phyloP scores from a whole-genome alignment of 805 yeast species.

The Debaryomyces tyrocola region DNA sequence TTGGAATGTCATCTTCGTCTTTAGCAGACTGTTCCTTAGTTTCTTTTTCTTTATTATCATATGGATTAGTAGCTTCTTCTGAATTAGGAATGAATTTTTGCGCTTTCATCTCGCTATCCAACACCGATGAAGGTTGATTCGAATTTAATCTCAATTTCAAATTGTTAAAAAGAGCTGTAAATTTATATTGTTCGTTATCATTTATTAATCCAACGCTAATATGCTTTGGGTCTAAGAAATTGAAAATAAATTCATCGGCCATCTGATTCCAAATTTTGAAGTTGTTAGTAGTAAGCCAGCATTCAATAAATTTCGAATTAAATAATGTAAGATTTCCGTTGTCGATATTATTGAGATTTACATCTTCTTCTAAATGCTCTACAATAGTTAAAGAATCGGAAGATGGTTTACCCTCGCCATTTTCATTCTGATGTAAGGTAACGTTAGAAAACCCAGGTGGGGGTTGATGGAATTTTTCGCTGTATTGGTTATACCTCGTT shows the following conservation, averaged over 20 bases:
- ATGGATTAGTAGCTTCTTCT: slow-evolving; percentile 1
- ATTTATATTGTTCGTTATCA: slow-evolving; percentile 16
- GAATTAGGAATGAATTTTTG: slow-evolving; percentile 18
- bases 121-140: slow-evolving; percentile 3
- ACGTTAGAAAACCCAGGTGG: slow-evolving; percentile 41
- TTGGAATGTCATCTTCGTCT: neutral
- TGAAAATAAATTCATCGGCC: slow-evolving; percentile 46
- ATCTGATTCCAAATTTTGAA: slow-evolving; percentile 40
- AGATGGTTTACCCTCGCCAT: neutral
- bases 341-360: slow-evolving; percentile 9
- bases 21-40: neutral
- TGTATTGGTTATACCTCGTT: slow-evolving; percentile 65
- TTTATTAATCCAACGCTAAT: slow-evolving; percentile 23
- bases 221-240: slow-evolving; percentile 42
- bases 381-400: neutral
- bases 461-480: slow-evolving; percentile 33
- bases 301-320: slow-evolving; percentile 27
- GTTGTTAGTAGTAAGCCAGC: slow-evolving; percentile 36
- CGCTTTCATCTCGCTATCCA: slow-evolving; percentile 18
- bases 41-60: neutral
- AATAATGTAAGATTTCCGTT: slow-evolving; percentile 33
- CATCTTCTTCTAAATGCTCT: slow-evolving; percentile 10
- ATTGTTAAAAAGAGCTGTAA: slow-evolving; percentile 26
- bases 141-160: slow-evolving; percentile 14
- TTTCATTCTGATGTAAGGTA: neutral